Evolutionary conservation across 2,329 filamentous ascomycete species (phyloP).

Genomic region (Xylaria arbuscula): DNA sequence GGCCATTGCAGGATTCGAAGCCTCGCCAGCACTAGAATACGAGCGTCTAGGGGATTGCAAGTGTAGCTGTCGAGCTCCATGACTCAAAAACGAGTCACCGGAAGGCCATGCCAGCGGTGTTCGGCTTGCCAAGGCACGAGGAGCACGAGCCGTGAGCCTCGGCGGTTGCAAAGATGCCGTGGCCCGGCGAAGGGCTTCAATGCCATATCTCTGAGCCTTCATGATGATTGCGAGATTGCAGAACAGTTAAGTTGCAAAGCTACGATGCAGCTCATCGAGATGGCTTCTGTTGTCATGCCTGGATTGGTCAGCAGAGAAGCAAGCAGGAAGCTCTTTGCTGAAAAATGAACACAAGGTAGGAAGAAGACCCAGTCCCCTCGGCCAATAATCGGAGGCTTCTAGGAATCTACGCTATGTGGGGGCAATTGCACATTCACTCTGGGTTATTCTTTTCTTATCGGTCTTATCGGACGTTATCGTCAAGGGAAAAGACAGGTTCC

Average conservation of each 20-base stretch:
- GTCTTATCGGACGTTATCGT: slow-evolving; percentile 16
- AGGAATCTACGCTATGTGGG: slow-evolving; percentile 2
- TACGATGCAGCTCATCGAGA: slow-evolving; percentile 22
- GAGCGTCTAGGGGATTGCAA: slow-evolving; percentile 44
- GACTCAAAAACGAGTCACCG: slow-evolving; percentile 18
- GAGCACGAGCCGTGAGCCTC: slow-evolving; percentile 18
- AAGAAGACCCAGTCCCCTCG: slow-evolving; percentile 15
- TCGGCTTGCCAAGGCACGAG: slow-evolving; percentile 30
- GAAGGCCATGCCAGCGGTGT: slow-evolving; percentile 22
- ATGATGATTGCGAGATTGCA: slow-evolving; percentile 37
- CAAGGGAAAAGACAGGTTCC: background rate
- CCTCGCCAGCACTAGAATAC: slow-evolving; percentile 49
- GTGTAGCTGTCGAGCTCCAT: slow-evolving; percentile 42
- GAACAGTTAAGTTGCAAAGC: slow-evolving; percentile 21
- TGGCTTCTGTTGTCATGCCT: slow-evolving; percentile 36
- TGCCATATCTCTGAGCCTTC: slow-evolving; percentile 41
- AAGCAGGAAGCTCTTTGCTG: slow-evolving; percentile 4
- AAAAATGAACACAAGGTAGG: slow-evolving; percentile 20
- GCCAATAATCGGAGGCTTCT: slow-evolving; percentile 17
- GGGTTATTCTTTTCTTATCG: slow-evolving; percentile 1
- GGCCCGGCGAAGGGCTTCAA: slow-evolving; percentile 43
- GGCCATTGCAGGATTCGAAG: slow-evolving; percentile 85
- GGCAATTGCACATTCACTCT: background rate
- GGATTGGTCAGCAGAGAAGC: slow-evolving; percentile 42
- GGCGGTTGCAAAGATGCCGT: slow-evolving; percentile 37